Evolutionary conservation across 1,284 basidiomycete species (phyloP).

Genomic region (Trichosporon coremiiforme): DNA sequence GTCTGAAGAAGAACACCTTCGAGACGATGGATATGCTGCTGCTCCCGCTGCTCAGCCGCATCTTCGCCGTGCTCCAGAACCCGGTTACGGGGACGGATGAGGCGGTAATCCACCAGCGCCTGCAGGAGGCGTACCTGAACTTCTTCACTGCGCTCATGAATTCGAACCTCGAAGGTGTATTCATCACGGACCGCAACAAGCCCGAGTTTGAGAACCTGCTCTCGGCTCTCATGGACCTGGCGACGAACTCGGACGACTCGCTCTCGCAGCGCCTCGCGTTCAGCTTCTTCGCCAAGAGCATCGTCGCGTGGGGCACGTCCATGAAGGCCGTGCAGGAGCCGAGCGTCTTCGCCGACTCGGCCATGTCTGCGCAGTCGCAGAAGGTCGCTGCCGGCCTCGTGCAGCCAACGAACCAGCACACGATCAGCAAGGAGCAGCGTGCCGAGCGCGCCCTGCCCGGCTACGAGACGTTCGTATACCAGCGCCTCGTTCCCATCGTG

Average conservation of each 20-base stretch:
- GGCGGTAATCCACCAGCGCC: conserved; percentile 75
- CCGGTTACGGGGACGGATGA: conserved; percentile 91
- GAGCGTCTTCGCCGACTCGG: conserved; percentile 47
- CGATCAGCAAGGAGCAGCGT: conserved; percentile 43
- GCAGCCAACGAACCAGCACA: conserved; percentile 45
- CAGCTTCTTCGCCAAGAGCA: conserved; percentile 69
- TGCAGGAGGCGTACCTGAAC: conserved; percentile 85
- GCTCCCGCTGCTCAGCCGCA: conserved; percentile 79
- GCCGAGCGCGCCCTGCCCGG: conserved; percentile 71
- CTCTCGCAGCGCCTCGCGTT: conserved; percentile 78
- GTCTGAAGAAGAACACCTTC: conserved; percentile 66
- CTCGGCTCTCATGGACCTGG: conserved; percentile 63
- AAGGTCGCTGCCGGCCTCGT: conserved; percentile 55
- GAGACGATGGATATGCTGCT: conserved; percentile 88
- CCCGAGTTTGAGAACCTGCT: conserved; percentile 77
- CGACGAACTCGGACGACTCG: conserved; percentile 72
- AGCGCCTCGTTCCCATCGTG: conserved; percentile 76
- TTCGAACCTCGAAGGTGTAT: conserved; percentile 77
- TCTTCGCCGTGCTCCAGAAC: conserved; percentile 76
- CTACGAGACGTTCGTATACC: conserved; percentile 91
- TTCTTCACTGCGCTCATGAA: conserved; percentile 82
- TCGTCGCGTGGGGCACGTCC: conserved; percentile 75
- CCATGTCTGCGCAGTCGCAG: conserved; percentile 47
- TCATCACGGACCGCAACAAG: conserved; percentile 74
- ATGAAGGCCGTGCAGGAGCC: conserved; percentile 55